These are phyloP conservation scores for Amaranthus palmeri DNA, from an alignment of 148 eudicot genomes.

Conservation along the genomic window DNA sequence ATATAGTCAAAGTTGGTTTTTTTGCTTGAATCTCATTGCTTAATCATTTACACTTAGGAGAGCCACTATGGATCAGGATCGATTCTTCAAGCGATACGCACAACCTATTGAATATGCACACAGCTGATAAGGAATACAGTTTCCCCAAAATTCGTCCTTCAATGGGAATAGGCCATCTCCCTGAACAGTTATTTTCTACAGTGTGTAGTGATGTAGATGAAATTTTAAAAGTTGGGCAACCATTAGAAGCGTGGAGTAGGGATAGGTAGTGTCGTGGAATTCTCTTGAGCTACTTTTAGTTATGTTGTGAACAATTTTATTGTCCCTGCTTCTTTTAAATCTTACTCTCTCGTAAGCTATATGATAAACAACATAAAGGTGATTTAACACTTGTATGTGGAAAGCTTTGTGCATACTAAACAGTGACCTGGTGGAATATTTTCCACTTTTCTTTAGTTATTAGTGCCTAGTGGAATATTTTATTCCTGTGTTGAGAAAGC, in stretches of 20 bases:
- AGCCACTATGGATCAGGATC: constrained; percentile 28
- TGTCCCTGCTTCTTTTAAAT: no score
- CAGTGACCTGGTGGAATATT: no score
- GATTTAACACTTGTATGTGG: no score
- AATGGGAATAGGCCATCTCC: constrained; percentile 25
- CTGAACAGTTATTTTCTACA: constrained; percentile 23
- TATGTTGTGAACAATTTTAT: no score
- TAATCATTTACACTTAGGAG: constrained; percentile 20
- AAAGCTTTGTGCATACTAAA: no score
- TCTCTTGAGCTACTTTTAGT: not conserved
- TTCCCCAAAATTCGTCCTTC: constrained; percentile 32
- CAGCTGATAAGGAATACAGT: constrained; percentile 10
- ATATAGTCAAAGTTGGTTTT: not conserved
- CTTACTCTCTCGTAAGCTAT: no score
- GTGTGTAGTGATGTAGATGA: constrained; percentile 15
- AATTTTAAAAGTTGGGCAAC: constrained; percentile 26
- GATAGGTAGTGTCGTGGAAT: constrained; percentile 26
- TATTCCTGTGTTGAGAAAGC: no score
- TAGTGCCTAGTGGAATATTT: no score
- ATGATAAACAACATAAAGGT: no score
- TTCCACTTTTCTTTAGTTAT: no score
- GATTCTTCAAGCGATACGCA: constrained; percentile 8
- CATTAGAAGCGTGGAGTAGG: constrained; percentile 28
- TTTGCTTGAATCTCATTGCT: constrained; percentile 2
- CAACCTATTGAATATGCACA: not conserved